Evolutionary conservation across 768 basidiomycete genomes (phyloP).

Genomic region (Tubosaeta sp.): DNA sequence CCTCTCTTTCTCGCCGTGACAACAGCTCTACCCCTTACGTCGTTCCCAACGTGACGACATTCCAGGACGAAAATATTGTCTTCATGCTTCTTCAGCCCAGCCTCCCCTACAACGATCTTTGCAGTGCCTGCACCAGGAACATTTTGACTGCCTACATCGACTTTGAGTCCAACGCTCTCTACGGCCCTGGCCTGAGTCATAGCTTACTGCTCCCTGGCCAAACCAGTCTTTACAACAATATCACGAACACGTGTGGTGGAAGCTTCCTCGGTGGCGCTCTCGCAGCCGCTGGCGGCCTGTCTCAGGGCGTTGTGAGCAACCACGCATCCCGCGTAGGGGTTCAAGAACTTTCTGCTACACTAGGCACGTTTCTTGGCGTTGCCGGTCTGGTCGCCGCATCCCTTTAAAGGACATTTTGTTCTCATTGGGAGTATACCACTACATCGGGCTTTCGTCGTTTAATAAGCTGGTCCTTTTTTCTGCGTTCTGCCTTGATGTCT

Average conservation of each 20-base stretch:
- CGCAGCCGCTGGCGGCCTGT: conserved; percentile 62
- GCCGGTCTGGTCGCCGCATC: conserved; percentile 31
- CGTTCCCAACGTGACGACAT: conserved; percentile 53
- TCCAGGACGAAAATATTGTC: conserved; percentile 55
- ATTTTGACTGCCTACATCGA: conserved; percentile 72
- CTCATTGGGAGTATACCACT: conserved; percentile 13
- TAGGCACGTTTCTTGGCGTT: conserved; percentile 32
- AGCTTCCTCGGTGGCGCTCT: conserved; percentile 67
- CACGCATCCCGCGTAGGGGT: conserved; percentile 24
- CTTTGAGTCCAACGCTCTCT: conserved; percentile 68
- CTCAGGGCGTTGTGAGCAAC: conserved; percentile 30
- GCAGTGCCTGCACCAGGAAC: conserved; percentile 77
- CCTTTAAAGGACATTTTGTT: conserved; percentile 12
- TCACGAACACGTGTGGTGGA: conserved; percentile 61
- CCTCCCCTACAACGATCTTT: conserved; percentile 52
- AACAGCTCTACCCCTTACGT: conserved; percentile 28
- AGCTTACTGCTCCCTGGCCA: conserved; percentile 69
- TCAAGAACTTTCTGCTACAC: conserved; percentile 25
- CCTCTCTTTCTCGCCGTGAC: conserved; percentile 21
- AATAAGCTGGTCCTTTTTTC: conserved; percentile 22
- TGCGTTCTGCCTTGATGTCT: conserved; percentile 8
- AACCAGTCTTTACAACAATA: conserved; percentile 54
- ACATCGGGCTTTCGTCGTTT: conserved; percentile 16
- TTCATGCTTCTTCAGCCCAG: conserved; percentile 74
- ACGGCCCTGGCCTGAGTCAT: conserved; percentile 66